Evolutionary conservation across 805 yeast species (phyloP).

Genomic region (Barnettozyma botsteinii): DNA sequence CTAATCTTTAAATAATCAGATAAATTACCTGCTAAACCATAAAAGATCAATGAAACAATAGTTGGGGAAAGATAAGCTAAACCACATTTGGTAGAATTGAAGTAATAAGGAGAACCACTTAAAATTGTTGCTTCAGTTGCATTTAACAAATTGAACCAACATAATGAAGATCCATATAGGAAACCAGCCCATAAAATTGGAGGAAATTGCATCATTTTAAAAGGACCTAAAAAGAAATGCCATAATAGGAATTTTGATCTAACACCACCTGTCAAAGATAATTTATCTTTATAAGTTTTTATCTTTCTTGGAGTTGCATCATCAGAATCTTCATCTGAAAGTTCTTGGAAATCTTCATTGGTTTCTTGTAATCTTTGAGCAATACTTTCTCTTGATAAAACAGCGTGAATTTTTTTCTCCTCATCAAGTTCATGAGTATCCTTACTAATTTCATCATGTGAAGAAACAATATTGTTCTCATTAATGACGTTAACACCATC

Average conservation of each 20-base stretch:
- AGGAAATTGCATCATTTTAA: slow-evolving; percentile 41
- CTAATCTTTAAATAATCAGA: slow-evolving; percentile 46
- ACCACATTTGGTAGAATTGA: slow-evolving; percentile 42
- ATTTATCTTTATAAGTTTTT: slow-evolving; percentile 37
- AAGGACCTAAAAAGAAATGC: slow-evolving; percentile 33
- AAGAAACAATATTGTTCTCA: no score
- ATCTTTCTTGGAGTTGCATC: slow-evolving; percentile 22
- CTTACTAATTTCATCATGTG: slow-evolving; percentile 3
- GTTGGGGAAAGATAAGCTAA: slow-evolving; percentile 49
- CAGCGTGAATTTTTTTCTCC: slow-evolving; percentile 9
- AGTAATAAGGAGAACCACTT: slow-evolving; percentile 45
- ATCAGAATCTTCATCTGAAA: slow-evolving; percentile 5
- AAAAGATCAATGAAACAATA: slow-evolving; percentile 39
- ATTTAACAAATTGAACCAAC: slow-evolving; percentile 44
- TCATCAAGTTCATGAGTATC: slow-evolving; percentile 13
- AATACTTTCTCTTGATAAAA: slow-evolving; percentile 15
- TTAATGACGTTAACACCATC: slow-evolving; percentile 8
- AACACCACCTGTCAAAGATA: slow-evolving; percentile 37
- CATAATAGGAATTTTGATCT: slow-evolving; percentile 27
- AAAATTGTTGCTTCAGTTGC: slow-evolving; percentile 44
- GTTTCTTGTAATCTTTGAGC: slow-evolving; percentile 16
- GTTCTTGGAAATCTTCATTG: slow-evolving; percentile 24
- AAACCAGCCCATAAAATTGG: slow-evolving; percentile 57
- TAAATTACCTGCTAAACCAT: slow-evolving; percentile 42
- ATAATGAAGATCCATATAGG: slow-evolving; percentile 42